These are phyloP conservation scores for Purpureocillium lavendulum DNA, from an alignment of 2,329 filamentous ascomycete species.

Conservation along the genomic window DNA sequence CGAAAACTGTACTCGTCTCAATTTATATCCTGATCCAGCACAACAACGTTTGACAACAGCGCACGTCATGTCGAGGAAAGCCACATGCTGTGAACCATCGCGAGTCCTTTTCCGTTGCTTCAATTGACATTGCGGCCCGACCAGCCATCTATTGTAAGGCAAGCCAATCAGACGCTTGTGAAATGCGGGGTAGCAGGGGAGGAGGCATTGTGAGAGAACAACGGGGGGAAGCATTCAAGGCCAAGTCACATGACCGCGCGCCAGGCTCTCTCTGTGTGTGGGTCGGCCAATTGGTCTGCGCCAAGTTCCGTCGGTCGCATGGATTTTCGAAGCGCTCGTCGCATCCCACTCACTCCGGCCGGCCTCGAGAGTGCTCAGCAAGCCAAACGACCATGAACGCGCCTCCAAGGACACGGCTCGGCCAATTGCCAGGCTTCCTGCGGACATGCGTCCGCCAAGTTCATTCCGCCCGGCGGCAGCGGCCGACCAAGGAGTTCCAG, in stretches of 20 bases:
- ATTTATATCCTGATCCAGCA: too few relatives aligned
- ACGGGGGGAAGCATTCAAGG: too few relatives aligned
- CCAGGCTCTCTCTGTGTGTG: background rate
- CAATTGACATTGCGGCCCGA: too few relatives aligned
- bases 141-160: too few relatives aligned
- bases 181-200: too few relatives aligned
- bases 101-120: too few relatives aligned
- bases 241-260: conserved; percentile 12
- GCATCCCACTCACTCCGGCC: background rate
- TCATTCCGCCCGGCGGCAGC: conserved; percentile 15
- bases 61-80: too few relatives aligned
- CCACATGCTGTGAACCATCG: too few relatives aligned
- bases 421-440: conserved; percentile 33
- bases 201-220: too few relatives aligned
- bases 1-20: too few relatives aligned
- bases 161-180: too few relatives aligned
- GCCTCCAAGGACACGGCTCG: conserved; percentile 23
- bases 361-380: conserved; percentile 12
- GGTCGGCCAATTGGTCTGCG: background rate
- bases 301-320: background rate
- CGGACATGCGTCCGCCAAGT: conserved; percentile 33
- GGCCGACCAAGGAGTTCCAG: conserved; percentile 14
- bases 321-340: conserved; percentile 8
- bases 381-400: conserved; percentile 26
- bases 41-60: too few relatives aligned